A percentile compares a stretch with the other conserved stretches of the same genome.
phyloP scores from a whole-genome alignment of 2,329 filamentous ascomycete species.

The Fusarium hostae region DNA sequence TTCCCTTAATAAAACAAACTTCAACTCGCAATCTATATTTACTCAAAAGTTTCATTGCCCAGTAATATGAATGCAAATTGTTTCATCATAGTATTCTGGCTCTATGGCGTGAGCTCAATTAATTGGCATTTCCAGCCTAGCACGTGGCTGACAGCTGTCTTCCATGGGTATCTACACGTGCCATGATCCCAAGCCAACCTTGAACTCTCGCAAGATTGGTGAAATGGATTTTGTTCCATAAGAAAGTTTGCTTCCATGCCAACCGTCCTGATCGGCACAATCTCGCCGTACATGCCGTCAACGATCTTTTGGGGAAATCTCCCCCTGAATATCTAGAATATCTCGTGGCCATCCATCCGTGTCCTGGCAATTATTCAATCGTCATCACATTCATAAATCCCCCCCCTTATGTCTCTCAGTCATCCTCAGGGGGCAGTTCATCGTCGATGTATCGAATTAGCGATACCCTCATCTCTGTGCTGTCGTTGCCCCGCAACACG shows the following conservation, averaged over 20 bases:
- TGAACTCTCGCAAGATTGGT: slow-evolving; percentile 16
- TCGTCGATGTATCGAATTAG: slow-evolving; percentile 96
- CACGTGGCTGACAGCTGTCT: slow-evolving; percentile 33
- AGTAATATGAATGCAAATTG: background rate
- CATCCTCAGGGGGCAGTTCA: slow-evolving; percentile 95
- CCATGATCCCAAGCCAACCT: slow-evolving; percentile 9
- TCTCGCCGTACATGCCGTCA: slow-evolving; percentile 5
- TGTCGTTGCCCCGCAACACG: slow-evolving; percentile 90
- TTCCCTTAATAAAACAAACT: background rate
- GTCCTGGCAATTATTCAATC: slow-evolving; percentile 3
- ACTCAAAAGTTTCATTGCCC: background rate
- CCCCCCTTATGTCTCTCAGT: slow-evolving; percentile 62
- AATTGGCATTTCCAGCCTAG: slow-evolving; percentile 13
- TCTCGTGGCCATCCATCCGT: background rate
- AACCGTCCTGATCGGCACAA: slow-evolving; percentile 5
- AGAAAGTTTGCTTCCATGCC: slow-evolving; percentile 13
- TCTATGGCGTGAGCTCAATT: slow-evolving; percentile 14
- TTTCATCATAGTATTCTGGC: background rate
- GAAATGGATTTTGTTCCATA: background rate
- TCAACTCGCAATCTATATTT: background rate
- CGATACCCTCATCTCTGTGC: slow-evolving; percentile 95
- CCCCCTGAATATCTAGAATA: slow-evolving; percentile 1
- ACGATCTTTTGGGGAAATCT: background rate
- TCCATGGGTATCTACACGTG: slow-evolving; percentile 25
- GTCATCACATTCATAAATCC: slow-evolving; percentile 2